Conservation (phyloP, 768 basidiomycete genomes). For the Leccinellum rugosiceps region DNA sequence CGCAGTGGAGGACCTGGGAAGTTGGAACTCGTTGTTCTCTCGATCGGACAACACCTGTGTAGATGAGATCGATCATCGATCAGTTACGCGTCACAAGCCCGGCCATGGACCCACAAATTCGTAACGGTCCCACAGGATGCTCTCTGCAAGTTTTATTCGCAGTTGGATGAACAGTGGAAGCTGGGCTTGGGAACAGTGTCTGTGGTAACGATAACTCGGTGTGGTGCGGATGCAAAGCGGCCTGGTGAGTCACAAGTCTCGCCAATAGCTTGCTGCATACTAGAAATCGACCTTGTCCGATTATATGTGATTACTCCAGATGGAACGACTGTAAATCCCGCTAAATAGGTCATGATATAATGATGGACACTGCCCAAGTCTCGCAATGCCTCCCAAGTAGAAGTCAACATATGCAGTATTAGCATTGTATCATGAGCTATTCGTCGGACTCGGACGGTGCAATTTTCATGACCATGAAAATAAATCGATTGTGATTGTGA, state of each 20-base stretch:
- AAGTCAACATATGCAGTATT: background rate
- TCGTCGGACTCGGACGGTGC: no score
- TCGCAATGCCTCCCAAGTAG: background rate
- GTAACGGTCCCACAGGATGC: background rate
- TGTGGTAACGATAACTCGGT: no score
- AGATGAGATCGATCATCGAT: no score
- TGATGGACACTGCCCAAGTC: background rate
- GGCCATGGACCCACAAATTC: background rate
- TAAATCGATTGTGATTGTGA: background rate
- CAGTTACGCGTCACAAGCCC: no score
- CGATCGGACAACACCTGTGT: background rate
- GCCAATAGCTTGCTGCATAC: no score
- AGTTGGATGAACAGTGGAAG: background rate
- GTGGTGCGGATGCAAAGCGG: background rate
- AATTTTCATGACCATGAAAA: background rate
- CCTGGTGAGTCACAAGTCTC: no score
- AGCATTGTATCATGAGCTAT: conserved; percentile 16
- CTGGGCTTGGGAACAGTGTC: background rate
- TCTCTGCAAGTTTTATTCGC: background rate
- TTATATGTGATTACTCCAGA: background rate
- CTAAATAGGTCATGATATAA: conserved; percentile 17
- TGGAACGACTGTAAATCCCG: background rate
- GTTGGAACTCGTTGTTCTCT: background rate
- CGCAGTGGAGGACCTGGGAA: background rate
- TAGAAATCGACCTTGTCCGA: background rate